Percentiles rank a stretch among this genome's conserved stretches.
These are phyloP conservation scores for Coemansia sp. DNA, from an alignment of 192 early-diverging fungal species.

Conservation along the genomic window DNA sequence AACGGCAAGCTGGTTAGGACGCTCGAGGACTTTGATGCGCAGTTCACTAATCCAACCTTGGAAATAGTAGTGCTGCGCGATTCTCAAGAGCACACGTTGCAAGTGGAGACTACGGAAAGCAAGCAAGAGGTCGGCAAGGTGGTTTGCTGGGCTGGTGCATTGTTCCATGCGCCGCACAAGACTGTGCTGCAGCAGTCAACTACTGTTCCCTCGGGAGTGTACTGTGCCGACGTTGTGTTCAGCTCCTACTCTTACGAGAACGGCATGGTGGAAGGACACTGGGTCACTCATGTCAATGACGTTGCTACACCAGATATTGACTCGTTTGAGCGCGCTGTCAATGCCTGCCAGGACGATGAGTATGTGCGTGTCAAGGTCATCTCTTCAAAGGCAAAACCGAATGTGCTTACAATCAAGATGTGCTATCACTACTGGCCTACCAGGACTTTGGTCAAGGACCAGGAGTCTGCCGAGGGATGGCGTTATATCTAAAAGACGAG, in stretches of 20 bases:
- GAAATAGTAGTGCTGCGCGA: slow-evolving; percentile 71
- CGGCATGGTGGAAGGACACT: slow-evolving; percentile 62
- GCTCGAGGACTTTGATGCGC: slow-evolving; percentile 63
- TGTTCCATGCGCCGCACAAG: slow-evolving; percentile 75
- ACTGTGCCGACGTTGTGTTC: slow-evolving; percentile 62
- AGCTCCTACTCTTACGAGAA: slow-evolving; percentile 71
- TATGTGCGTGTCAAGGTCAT: slow-evolving; percentile 52
- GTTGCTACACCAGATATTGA: slow-evolving; percentile 62
- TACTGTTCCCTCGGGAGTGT: slow-evolving; percentile 68
- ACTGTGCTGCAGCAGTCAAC: slow-evolving; percentile 70
- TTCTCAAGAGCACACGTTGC: slow-evolving; percentile 67
- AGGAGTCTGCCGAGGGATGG: slow-evolving; percentile 56
- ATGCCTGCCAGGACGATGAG: slow-evolving; percentile 58
- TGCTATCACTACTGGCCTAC: slow-evolving; percentile 79
- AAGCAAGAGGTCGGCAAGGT: slow-evolving; percentile 68
- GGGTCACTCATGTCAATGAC: slow-evolving; percentile 74
- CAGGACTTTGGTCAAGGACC: slow-evolving; percentile 60
- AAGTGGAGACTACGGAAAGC: slow-evolving; percentile 66
- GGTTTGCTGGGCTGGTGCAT: slow-evolving; percentile 84
- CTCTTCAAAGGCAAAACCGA: slow-evolving; percentile 51
- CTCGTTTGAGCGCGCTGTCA: slow-evolving; percentile 64
- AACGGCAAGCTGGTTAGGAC: slow-evolving; percentile 67
- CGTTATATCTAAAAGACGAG: slow-evolving; percentile 8
- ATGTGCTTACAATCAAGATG: slow-evolving; percentile 70
- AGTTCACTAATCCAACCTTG: slow-evolving; percentile 60